These are phyloP conservation scores for Coemansia sp. DNA, from an alignment of 192 early-diverging fungal species.

Conservation along the genomic window DNA sequence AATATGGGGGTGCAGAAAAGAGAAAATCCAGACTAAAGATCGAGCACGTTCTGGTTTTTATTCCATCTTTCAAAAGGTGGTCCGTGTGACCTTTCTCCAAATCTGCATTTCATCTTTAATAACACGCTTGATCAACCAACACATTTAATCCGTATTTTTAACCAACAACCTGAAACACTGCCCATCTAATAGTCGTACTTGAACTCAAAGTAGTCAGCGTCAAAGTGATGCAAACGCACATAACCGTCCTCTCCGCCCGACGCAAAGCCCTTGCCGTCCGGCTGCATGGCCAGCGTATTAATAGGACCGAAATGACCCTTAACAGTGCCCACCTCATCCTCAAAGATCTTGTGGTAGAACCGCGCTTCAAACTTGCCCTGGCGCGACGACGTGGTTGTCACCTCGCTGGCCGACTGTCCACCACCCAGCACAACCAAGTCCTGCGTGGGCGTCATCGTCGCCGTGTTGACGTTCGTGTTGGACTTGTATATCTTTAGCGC, in stretches of 20 bases:
- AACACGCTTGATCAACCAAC: too few relatives aligned
- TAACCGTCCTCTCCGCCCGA: slow-evolving; percentile 98
- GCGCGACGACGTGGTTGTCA: slow-evolving; percentile 85
- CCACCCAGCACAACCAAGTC: slow-evolving; percentile 89
- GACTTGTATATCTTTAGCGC: slow-evolving; percentile 82
- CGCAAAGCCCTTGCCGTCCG: slow-evolving; percentile 90
- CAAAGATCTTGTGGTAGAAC: slow-evolving; percentile 96
- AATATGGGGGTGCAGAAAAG: too few relatives aligned
- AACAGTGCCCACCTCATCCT: slow-evolving; percentile 95
- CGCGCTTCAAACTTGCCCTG: slow-evolving; percentile 96
- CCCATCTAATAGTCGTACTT: slow-evolving; percentile 58
- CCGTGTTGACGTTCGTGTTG: slow-evolving; percentile 90
- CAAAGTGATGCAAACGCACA: slow-evolving; percentile 94
- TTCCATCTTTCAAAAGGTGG: too few relatives aligned
- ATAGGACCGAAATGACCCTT: slow-evolving; percentile 99
- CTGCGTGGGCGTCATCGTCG: slow-evolving; percentile 84
- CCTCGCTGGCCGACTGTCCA: slow-evolving; percentile 98
- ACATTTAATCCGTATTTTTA: too few relatives aligned
- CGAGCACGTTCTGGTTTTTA: too few relatives aligned
- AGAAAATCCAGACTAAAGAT: too few relatives aligned
- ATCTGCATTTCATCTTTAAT: too few relatives aligned
- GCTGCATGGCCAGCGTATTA: slow-evolving; percentile 97
- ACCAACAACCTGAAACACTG: too few relatives aligned
- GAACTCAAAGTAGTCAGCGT: slow-evolving; percentile 95
- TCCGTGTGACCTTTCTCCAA: too few relatives aligned